Base-by-base conservation (phyloP, 257 asterid genomes). In the Gardenia jasminoides region DNA sequence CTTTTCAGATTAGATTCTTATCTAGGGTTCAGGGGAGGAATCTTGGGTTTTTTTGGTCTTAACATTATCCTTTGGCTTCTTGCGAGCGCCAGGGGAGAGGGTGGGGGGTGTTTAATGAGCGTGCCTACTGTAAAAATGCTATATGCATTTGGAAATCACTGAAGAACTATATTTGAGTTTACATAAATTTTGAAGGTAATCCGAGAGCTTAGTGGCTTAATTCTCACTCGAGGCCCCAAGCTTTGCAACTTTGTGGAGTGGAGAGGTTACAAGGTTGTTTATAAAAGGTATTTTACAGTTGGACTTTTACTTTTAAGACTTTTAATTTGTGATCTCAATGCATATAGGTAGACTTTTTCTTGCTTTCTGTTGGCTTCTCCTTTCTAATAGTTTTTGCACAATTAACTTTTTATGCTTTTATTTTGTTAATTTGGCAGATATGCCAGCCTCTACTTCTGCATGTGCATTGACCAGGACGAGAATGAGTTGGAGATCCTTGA, bases 361-460 rank as follows among this genome's bases (percentile, higher is more conserved):
- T 33, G 36, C 33, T 30, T 84, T 9, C 12, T 79, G 41, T 62
- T 72, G 67, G 22, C 44, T 20, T 30, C 30, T 73, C 66, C 13
- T 31, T 76, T 62, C 80, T 73, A 54, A 44, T 66, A 78, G 64
- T 78, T 77, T 61, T 58, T 61, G 20, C 3, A n/a, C 72, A 50
- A 48, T 33, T 52, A 54, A 50, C 41, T 71, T 31, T 36, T 72
- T 78, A 2, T 43, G 54, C 47, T 73, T 10, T 28, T 79, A 1
- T 46, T 75, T 11, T 66, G 46, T 77, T 64, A 17, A 67, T 75
- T 54, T 81, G 65, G 72, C 88, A 95, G 98, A 88, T 92, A 93
- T 79, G 99, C 99, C 46, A 93, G 98, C 89, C 96, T 95, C 77
- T 95, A 95, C 81, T 95, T 95, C 91, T 93, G 99, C 89, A 93